A percentile compares a stretch with the other conserved stretches of the same genome.
These are phyloP conservation scores for Penicillium paradoxum DNA, from an alignment of 495 filamentous ascomycete species.

Conservation along the genomic window DNA sequence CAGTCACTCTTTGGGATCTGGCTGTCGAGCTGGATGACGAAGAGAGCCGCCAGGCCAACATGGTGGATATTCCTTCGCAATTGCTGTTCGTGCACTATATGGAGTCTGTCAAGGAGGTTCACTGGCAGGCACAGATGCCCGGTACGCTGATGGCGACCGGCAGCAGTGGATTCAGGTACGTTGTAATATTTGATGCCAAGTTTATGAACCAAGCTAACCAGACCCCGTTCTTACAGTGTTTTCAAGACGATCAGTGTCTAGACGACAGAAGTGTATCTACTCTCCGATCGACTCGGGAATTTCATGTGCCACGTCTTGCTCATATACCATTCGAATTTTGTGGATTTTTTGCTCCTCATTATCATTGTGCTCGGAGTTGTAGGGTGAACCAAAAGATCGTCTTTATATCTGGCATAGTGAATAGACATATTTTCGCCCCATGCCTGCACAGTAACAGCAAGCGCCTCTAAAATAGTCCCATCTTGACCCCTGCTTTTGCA, in stretches of 20 bases:
- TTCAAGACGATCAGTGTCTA: constrained; percentile 57
- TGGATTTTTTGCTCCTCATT: constrained; percentile 18
- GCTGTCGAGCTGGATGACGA: constrained; percentile 95
- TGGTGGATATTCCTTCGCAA: constrained; percentile 88
- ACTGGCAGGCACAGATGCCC: constrained; percentile 96
- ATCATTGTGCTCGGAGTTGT: constrained; percentile 9
- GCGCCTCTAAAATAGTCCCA: not conserved
- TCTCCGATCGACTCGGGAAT: constrained; percentile 14
- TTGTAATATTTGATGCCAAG: constrained; percentile 17
- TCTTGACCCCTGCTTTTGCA: not conserved
- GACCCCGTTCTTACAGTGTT: constrained; percentile 30
- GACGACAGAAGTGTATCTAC: constrained; percentile 11
- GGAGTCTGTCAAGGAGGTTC: constrained; percentile 86
- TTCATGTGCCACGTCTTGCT: constrained; percentile 31
- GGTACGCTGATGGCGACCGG: constrained; percentile 89
- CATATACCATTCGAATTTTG: constrained; percentile 29
- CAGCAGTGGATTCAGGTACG: constrained; percentile 70
- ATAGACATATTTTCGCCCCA: not conserved
- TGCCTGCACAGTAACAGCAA: not conserved
- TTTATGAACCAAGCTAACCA: constrained; percentile 16
- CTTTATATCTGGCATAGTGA: constrained; percentile 6
- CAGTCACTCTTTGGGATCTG: constrained; percentile 93
- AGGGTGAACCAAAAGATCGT: constrained; percentile 7
- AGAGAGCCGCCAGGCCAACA: constrained; percentile 82
- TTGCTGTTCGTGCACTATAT: constrained; percentile 95